Base-by-base conservation (phyloP, 176 grass and related monocot species). In the Otatea glauca region DNA sequence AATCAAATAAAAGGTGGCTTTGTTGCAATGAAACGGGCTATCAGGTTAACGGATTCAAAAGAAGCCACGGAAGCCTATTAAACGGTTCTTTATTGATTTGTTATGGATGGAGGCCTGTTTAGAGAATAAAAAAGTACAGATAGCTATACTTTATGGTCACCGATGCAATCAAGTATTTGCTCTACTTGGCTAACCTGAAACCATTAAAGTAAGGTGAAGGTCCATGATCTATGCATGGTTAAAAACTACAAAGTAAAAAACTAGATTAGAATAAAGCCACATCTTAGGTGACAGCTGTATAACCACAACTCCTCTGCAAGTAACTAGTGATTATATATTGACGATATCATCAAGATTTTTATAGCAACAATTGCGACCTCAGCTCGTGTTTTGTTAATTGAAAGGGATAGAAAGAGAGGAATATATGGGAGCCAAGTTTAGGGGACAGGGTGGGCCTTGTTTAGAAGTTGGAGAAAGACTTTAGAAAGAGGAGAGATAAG, bases 401-500 rank as follows among this genome's bases (percentile, higher is more conserved):
- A 90, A 90, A 85, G 85, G 76, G 76, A 85, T 68, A 68, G 85
- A 74, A 87, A 86, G 73, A 59, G 35, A 29, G 34, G 74, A 80
- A 81, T 64, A 50, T 35, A 86, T 79, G 77, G 37, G 65, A 74
- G 69, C 83, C 72, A 75, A 79, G 72, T 82, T 85, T 68, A 68
- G 85, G 85, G 59, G 88, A 88, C 88, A 93, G 18, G 77, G 88
- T 88, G 88, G 91, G 85, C 77, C 91, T 93, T 79, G 88, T 90
- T 90, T 90, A 72, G 76, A 88, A 79, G 77, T 90, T 88, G 85
- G 85, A 82, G 81, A 88, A 85, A 84, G 88, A 90, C 91, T 93
- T 85, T 74, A 63, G 74, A 86, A 87, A 84, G 81, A 71, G 35
- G 56, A 53, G 75, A 70, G 81, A 45, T 82, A 83, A 77, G 75